Percentiles rank a stretch among this genome's conserved stretches.
These are phyloP conservation scores for Ascochyta viciae-villosae DNA, from an alignment of 2,329 filamentous ascomycete genomes.

Conservation along the genomic window DNA sequence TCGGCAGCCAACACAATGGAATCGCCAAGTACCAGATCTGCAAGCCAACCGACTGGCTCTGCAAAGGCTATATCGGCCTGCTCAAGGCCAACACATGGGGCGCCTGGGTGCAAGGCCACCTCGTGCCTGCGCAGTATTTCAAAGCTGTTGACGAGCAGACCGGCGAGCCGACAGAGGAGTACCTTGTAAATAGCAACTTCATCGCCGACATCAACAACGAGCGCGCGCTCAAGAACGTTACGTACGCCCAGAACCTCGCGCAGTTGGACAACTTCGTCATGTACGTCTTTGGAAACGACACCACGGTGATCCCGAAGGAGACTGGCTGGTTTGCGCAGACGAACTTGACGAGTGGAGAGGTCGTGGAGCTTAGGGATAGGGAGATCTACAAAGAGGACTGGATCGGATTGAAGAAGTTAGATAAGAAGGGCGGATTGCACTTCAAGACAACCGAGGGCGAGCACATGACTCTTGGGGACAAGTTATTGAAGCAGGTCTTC, in stretches of 20 bases:
- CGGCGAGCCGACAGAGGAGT: constrained; percentile 63
- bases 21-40: constrained; percentile 85
- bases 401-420: constrained; percentile 82
- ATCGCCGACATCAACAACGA: constrained; percentile 98
- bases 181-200: constrained; percentile 84
- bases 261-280: constrained; percentile 80
- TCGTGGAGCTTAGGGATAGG: constrained; percentile 72
- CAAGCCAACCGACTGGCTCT: constrained; percentile 75
- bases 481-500: constrained; percentile 71
- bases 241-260: constrained; percentile 75
- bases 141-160: constrained; percentile 69
- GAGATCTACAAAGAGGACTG: constrained; percentile 88
- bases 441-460: constrained; percentile 76
- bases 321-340: constrained; percentile 85
- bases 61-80: constrained; percentile 78
- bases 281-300: constrained; percentile 88
- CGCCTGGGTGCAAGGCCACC: constrained; percentile 73
- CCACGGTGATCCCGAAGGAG: constrained; percentile 87
- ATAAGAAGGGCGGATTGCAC: constrained; percentile 77
- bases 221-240: constrained; percentile 72
- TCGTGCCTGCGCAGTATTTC: constrained; percentile 96
- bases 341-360: constrained; percentile 68
- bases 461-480: constrained; percentile 81
- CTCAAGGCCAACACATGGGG: constrained; percentile 84
- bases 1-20: constrained; percentile 91